Evolutionary conservation across 768 basidiomycete species (phyloP), one percentile per base, ranked within the genome.

Genomic region (Pleurotus djamor): DNA sequence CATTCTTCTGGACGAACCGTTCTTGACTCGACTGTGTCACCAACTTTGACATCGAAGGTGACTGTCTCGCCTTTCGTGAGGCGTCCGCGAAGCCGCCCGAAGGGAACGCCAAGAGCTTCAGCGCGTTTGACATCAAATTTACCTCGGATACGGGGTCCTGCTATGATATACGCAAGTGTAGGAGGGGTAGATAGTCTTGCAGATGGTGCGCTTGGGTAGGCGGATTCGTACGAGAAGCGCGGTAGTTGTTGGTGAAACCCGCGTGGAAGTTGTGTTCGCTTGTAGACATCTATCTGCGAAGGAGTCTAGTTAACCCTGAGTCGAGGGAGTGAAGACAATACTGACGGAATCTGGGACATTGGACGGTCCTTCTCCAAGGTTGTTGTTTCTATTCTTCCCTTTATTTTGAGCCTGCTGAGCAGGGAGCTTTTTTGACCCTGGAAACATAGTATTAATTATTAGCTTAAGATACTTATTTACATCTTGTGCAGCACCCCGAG

Each of bases 51-150:
- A 32, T 74, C 74, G 57, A 89, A 78, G 0, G 81, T 84, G 38
- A 95, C 77, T 0, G 77, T 70, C 67, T 88, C 75, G 7, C 95
- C 94, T 54, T 70, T 80, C 4, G 85, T 80, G n/a, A 96, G 72
- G 55, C 69, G 72, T 0, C 76, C 80, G n/a, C 91, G 79, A 8
- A 84, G 59, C 4, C 80, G 80, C 0, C 91, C 89, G 1, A 68
- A 67, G 3, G 82, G 81, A 2, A 98, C 73, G 4, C 88, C 87
- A 1, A 94, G 76, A 47, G 75, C 81, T 7, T 76, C 66, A 0
- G 94, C 91, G 62, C 83, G 85, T 61, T 74, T 69, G 0, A 71
- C 85, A 61, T 94, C 81, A 67, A 98, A 96, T 70, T 91, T 92
- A 7, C 84, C 84, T 0, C 84, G 82, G 43, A 78, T 70, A 12